Evolutionary conservation across 2,329 filamentous ascomycete genomes (phyloP).

Genomic region (Beauveria sp.): DNA sequence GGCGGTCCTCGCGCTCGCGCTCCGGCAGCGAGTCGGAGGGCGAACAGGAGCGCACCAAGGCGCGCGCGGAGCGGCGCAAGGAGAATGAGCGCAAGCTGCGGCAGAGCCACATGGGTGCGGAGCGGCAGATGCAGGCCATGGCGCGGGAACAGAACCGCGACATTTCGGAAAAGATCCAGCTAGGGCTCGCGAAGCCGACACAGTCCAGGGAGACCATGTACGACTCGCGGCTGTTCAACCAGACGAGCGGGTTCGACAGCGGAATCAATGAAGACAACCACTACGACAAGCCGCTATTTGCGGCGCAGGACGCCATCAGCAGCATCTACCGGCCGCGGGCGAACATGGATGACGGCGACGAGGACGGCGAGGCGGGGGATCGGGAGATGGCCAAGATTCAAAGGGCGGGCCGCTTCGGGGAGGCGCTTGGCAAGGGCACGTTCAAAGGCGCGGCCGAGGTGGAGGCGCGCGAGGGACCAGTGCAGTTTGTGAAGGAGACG

Average conservation of each 20-base stretch:
- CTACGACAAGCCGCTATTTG: conserved; percentile 96
- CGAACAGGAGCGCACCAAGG: conserved; percentile 66
- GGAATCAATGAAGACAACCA: conserved; percentile 97
- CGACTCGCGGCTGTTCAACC: conserved; percentile 91
- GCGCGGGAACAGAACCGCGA: conserved; percentile 93
- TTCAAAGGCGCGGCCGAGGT: conserved; percentile 82
- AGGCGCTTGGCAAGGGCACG: conserved; percentile 80
- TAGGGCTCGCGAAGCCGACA: conserved; percentile 91
- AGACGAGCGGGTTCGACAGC: conserved; percentile 79
- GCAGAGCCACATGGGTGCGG: conserved; percentile 91
- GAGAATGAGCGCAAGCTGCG: conserved; percentile 86
- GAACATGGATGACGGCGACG: conserved; percentile 68
- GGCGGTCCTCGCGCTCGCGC: conserved; percentile 28
- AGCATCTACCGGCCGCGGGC: conserved; percentile 84
- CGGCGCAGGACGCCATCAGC: conserved; percentile 87
- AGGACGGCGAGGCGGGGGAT: conserved; percentile 72
- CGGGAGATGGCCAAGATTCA: conserved; percentile 82
- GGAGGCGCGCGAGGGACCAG: conserved; percentile 81
- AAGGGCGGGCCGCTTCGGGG: conserved; percentile 73
- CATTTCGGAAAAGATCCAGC: conserved; percentile 92
- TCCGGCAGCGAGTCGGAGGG: conserved; percentile 59
- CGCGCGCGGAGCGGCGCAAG: conserved; percentile 67
- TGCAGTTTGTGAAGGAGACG: conserved; percentile 89
- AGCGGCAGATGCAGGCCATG: conserved; percentile 85
- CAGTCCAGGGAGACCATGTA: conserved; percentile 92